These are phyloP conservation scores for Globisporangium middletonii DNA, from an alignment of 352 stramenopile genomes.

Conservation along the genomic window DNA sequence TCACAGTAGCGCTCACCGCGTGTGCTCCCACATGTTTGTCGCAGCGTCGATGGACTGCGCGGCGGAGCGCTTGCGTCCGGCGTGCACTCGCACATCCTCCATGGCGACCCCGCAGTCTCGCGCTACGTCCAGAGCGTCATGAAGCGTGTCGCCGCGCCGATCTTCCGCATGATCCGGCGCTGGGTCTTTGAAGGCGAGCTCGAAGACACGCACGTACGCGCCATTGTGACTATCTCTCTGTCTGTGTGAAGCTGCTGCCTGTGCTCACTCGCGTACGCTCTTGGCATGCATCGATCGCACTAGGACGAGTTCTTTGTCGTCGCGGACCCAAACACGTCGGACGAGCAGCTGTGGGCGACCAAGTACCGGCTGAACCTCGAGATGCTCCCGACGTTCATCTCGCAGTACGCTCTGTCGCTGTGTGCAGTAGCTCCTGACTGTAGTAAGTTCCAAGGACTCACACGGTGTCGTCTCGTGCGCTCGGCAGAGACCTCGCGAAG, in stretches of 20 bases:
- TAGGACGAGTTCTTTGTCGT: slow-evolving; percentile 88
- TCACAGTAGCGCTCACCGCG: too few relatives aligned
- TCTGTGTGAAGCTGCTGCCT: background rate
- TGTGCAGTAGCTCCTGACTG: too few relatives aligned
- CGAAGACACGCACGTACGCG: slow-evolving; percentile 74
- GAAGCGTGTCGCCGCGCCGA: slow-evolving; percentile 68
- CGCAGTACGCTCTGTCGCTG: slow-evolving; percentile 35
- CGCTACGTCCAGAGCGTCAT: slow-evolving; percentile 74
- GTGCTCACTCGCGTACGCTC: background rate
- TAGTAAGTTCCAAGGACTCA: too few relatives aligned
- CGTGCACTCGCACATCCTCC: slow-evolving; percentile 87
- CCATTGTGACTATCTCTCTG: background rate
- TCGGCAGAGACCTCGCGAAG: slow-evolving; percentile 80
- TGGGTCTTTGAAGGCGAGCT: slow-evolving; percentile 87
- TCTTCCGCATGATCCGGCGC: slow-evolving; percentile 85
- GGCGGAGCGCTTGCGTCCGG: slow-evolving; percentile 87
- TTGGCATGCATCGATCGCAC: background rate
- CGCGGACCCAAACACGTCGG: slow-evolving; percentile 53
- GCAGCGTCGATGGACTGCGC: slow-evolving; percentile 69
- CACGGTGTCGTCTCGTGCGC: too few relatives aligned
- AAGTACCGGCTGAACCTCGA: slow-evolving; percentile 83
- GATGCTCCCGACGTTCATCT: slow-evolving; percentile 88
- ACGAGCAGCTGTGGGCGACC: slow-evolving; percentile 82
- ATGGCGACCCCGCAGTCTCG: slow-evolving; percentile 83
- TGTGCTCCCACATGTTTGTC: background rate